A percentile compares a stretch with the other conserved stretches of the same genome.
Evolutionary conservation across 805 yeast species (phyloP).

Genomic region (Candida qinlingensis): DNA sequence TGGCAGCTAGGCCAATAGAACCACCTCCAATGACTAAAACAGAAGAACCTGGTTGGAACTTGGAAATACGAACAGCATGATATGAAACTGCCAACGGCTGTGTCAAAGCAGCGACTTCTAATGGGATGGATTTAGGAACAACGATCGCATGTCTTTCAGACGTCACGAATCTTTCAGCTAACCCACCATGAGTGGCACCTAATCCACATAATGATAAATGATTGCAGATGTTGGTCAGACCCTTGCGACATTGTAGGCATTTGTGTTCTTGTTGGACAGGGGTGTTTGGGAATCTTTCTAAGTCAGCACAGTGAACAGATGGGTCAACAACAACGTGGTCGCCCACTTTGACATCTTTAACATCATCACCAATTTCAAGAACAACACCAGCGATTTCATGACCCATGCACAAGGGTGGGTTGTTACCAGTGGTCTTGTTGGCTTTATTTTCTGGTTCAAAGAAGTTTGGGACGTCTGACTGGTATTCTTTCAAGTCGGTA

Average conservation of each 20-base stretch:
- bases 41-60: conserved; percentile 36
- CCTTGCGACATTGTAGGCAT: conserved; percentile 47
- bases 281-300: conserved; percentile 33
- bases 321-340: conserved; percentile 63
- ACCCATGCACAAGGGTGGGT: conserved; percentile 45
- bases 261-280: conserved; percentile 22
- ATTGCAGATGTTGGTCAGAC: conserved; percentile 48
- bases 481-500: conserved; percentile 52
- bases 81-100: conserved; percentile 58
- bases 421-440: conserved; percentile 35
- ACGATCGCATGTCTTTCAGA: conserved; percentile 34
- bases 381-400: conserved; percentile 50
- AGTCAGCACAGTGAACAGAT: conserved; percentile 51
- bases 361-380: conserved; percentile 40
- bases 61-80: conserved; percentile 46
- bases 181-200: conserved; percentile 53
- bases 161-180: conserved; percentile 44
- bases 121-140: conserved; percentile 36
- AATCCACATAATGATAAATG: conserved; percentile 46
- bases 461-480: conserved; percentile 53
- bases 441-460: conserved; percentile 36
- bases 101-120: conserved; percentile 45
- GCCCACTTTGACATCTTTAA: conserved; percentile 40
- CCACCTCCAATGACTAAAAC: conserved; percentile 51
- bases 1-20: conserved; percentile 48